These are phyloP conservation scores for Zelopaecilomyces penicillatus DNA, from an alignment of 2,329 filamentous ascomycete species.

Conservation along the genomic window DNA sequence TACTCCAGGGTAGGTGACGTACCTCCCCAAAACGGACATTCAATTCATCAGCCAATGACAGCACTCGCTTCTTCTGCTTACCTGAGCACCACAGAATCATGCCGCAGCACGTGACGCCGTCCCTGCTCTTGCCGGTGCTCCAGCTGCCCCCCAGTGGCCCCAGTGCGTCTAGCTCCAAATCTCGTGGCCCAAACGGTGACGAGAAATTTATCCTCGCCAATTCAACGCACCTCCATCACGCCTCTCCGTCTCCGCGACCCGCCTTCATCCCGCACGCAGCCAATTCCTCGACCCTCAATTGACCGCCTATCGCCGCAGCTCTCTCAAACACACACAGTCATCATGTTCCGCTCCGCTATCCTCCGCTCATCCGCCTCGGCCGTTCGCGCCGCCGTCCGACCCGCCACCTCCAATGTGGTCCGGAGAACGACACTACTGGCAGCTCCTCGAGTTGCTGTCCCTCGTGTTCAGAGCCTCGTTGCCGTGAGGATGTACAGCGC, in stretches of 20 bases:
- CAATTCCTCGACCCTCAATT: slow-evolving; percentile 1
- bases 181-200: slow-evolving; percentile 22
- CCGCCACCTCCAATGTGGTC: slow-evolving; percentile 47
- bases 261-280: slow-evolving; percentile 2
- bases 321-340: slow-evolving; percentile 6
- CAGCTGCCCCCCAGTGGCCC: slow-evolving; percentile 4
- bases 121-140: slow-evolving; percentile 1
- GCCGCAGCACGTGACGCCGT: slow-evolving; percentile 10
- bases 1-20: too few species aligned
- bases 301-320: neutral
- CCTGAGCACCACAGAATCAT: neutral
- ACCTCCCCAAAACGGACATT: too few species aligned
- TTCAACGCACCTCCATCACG: slow-evolving; percentile 5
- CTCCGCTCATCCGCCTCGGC: slow-evolving; percentile 68
- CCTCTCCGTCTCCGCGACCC: slow-evolving; percentile 9
- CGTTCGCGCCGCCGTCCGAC: slow-evolving; percentile 37
- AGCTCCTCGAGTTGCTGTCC: slow-evolving; percentile 45
- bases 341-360: slow-evolving; percentile 84
- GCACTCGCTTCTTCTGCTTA: slow-evolving; percentile 1
- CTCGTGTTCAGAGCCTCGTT: slow-evolving; percentile 51
- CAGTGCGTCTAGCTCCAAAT: slow-evolving; percentile 18
- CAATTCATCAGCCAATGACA: slow-evolving; percentile 4
- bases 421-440: slow-evolving; percentile 48
- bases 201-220: slow-evolving; percentile 39
- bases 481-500: slow-evolving; percentile 81